Percentiles rank a stretch among this genome's conserved stretches.
Conservation (phyloP, 805 yeast species). For the Candida railenensis region DNA sequence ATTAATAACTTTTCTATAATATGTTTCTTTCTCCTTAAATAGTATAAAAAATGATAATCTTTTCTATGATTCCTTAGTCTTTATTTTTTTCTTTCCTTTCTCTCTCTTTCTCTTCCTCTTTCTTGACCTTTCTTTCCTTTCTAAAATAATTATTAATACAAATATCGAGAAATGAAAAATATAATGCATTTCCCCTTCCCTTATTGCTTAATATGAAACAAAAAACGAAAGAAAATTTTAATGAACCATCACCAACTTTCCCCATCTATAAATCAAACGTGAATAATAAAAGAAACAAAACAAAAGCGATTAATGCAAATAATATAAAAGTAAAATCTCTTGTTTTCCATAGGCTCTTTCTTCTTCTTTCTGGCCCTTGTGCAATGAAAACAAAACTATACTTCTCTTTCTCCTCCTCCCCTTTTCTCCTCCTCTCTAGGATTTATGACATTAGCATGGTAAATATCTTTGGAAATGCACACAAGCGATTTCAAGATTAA, state of each 20-base stretch:
- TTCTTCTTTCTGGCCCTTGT: too few species aligned
- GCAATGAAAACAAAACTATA: not conserved
- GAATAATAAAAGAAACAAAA: conserved; percentile 3
- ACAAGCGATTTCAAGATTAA: conserved; percentile 6
- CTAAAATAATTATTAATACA: conserved; percentile 2
- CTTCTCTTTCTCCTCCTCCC: not conserved
- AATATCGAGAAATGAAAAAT: not conserved
- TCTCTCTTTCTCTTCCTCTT: conserved; percentile 4
- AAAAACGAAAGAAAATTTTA: conserved; percentile 15
- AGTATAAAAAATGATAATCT: conserved; percentile 4
- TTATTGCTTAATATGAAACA: conserved; percentile 9
- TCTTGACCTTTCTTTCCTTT: conserved; percentile 4
- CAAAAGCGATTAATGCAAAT: conserved; percentile 3
- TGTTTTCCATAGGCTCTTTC: too few species aligned
- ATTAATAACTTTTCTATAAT: conserved; percentile 22
- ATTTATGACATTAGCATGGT: conserved; percentile 4
- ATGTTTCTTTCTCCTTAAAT: conserved; percentile 10
- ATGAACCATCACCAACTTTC: conserved; percentile 10
- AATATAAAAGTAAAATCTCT: not conserved
- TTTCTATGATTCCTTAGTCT: conserved; percentile 7
- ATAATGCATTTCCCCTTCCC: not conserved
- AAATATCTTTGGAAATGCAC: conserved; percentile 4
- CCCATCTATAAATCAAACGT: conserved; percentile 2
- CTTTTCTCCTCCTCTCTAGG: conserved; percentile 1
- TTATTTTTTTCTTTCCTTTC: conserved; percentile 6